These are phyloP conservation scores for Mucor circinelloides DNA, from an alignment of 371 early-diverging fungal species.

Conservation along the genomic window DNA sequence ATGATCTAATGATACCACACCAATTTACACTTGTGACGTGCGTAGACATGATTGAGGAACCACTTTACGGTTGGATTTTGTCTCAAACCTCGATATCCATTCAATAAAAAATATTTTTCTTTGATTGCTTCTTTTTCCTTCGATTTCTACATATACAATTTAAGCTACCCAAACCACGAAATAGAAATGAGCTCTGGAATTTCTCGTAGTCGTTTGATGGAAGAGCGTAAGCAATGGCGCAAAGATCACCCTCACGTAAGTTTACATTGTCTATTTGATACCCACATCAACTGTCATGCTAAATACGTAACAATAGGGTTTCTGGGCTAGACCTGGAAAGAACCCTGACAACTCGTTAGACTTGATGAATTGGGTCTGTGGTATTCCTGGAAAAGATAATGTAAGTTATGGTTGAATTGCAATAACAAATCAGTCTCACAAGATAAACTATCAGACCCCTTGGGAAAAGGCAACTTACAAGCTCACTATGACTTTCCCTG, in stretches of 20 bases:
- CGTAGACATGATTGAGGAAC: background rate
- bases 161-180: too few relatives aligned
- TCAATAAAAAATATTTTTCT: conserved; percentile 1
- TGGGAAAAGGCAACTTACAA: conserved; percentile 98
- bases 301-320: conserved; percentile 56
- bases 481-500: conserved; percentile 87
- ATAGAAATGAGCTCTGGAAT: conserved; percentile 69
- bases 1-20: background rate
- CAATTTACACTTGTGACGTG: background rate
- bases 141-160: background rate
- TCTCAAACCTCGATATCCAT: background rate
- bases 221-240: conserved; percentile 97
- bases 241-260: conserved; percentile 93
- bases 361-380: conserved; percentile 90
- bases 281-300: background rate
- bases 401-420: conserved; percentile 33
- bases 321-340: conserved; percentile 88
- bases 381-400: conserved; percentile 90
- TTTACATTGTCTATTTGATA: background rate
- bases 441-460: conserved; percentile 65
- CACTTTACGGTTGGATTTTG: background rate
- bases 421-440: background rate
- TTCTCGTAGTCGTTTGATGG: conserved; percentile 78
- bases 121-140: conserved; percentile 5
- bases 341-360: conserved; percentile 80